Base-by-base conservation (phyloP, 148 eudicot genomes). In the Tetragonia tetragonoides region DNA sequence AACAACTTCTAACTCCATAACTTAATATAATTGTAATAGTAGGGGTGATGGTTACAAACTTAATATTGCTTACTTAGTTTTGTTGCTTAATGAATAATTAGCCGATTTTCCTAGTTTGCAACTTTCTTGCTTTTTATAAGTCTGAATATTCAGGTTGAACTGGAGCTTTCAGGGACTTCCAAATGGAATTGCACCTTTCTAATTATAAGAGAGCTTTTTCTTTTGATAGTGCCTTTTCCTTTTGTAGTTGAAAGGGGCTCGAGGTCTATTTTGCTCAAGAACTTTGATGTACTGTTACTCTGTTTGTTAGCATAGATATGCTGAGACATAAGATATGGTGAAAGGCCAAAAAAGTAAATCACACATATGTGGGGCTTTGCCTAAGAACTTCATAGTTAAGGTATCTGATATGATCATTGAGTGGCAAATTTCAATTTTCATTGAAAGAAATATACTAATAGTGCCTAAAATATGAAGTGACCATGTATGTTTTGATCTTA, bases 61-160 rank as follows among this genome's bases (percentile, higher is more conserved):
- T 2, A 21, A 14, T 6, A 16, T 56, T 57, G 46, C 47, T 28
- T 49, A 6, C 46, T 17, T 56, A 14, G 24, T 3, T 73, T 2
- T 28, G 75, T 39, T 57, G 21, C 61, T 17, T 57, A 57, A 17
- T 57, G 20, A 57, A 49, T 57, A 21, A 57, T 57, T 57, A 16
- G 61, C n/a, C 61, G 1, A 57, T 57, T 57, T 57, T 73, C 49
- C 28, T 28, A 56, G 37, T 37, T 37, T 44, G 34, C 21, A 5
- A 16, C 17, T 39, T 12, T 54, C 53, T 24, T 17, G 18, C 14
- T 39, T 34, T 49, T 24, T 38, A 17, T 1, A 47, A 11, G 10
- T 56, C 37, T 72, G 81, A 72, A 72, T 72, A 73, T 79, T 79
- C 67, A 79, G 49, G 77, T 73, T 10, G 66, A 68, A 57, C 39